Evolutionary conservation across 2,329 filamentous ascomycete species (phyloP).

Genomic region (Celoporthe dispersa): DNA sequence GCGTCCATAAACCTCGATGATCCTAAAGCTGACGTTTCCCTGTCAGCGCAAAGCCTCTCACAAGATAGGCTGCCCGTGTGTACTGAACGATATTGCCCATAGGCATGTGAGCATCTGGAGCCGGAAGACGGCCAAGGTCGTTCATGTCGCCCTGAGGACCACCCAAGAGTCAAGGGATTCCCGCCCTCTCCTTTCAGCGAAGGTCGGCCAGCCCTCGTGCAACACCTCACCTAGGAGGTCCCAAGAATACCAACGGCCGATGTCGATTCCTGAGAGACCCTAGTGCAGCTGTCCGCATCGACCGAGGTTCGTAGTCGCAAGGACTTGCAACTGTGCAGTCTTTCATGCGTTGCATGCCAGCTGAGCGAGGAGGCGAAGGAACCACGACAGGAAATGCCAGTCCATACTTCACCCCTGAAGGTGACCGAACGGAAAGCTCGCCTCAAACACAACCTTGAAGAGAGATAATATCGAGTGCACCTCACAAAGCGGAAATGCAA

Average conservation of each 20-base stretch:
- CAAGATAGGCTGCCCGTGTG: not conserved
- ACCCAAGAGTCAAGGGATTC: not conserved
- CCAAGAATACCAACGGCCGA: not conserved
- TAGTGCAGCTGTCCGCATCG: not conserved
- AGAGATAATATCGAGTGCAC: not conserved
- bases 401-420: not conserved
- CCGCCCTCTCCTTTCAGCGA: not conserved
- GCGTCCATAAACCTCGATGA: not conserved
- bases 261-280: not conserved
- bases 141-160: not conserved
- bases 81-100: not conserved
- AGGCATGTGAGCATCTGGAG: not conserved
- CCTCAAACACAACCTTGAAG: not conserved
- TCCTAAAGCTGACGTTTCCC: not conserved
- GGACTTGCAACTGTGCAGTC: not conserved
- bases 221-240: not conserved
- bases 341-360: not conserved
- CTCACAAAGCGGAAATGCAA: not conserved
- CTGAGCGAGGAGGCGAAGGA: not conserved
- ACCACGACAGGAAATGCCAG: not conserved
- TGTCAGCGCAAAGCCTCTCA: not conserved
- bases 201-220: not conserved
- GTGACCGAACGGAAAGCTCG: not conserved
- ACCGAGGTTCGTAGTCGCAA: not conserved
- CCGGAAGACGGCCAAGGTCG: not conserved